phyloP scores from a whole-genome alignment of 345 rosid species.

The Salix udensis region DNA sequence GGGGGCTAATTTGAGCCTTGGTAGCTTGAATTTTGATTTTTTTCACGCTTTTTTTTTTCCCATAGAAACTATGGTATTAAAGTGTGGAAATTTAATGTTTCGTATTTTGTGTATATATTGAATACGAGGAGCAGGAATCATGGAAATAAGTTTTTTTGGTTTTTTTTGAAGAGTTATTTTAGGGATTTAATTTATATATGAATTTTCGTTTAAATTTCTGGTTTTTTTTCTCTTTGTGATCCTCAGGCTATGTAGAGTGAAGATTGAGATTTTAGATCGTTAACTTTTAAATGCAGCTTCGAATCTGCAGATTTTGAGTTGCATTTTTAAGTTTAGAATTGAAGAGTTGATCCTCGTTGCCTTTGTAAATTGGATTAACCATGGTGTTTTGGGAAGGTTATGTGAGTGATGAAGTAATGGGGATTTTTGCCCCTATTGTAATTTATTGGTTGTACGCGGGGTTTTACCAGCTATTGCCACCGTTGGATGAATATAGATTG shows the following conservation, averaged over 20 bases:
- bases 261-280: background rate
- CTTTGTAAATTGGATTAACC: constrained; percentile 4
- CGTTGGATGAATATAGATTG: constrained; percentile 50
- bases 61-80: background rate
- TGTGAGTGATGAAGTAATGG: constrained; percentile 66
- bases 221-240: background rate
- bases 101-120: background rate
- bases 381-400: constrained; percentile 81
- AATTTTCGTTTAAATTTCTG: background rate
- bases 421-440: constrained; percentile 64
- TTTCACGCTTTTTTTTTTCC: background rate
- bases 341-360: background rate
- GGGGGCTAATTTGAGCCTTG: background rate
- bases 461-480: constrained; percentile 57
- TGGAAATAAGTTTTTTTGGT: background rate
- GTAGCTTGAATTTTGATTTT: background rate
- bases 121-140: background rate
- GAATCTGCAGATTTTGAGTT: constrained; percentile 1
- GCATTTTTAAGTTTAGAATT: background rate
- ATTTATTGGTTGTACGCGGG: constrained; percentile 73
- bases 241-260: constrained; percentile 13
- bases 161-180: background rate
- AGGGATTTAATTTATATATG: background rate
- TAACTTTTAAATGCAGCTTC: constrained; percentile 13
- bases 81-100: background rate